Base-by-base conservation (phyloP, 306 rosid species). In the Cyclanthera cordifolia region DNA sequence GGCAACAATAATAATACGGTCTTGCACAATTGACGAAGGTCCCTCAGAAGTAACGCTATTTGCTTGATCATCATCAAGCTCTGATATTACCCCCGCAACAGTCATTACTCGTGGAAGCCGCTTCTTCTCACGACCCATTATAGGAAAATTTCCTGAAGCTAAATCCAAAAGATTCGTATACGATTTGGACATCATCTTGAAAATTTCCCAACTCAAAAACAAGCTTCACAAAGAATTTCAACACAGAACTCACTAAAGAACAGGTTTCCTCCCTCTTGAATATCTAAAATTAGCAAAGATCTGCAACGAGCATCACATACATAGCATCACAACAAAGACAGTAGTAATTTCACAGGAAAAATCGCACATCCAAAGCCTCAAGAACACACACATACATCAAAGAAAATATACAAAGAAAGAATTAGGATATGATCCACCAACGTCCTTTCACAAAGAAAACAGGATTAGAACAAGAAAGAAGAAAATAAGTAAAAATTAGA, bases 101-200 rank as follows among this genome's bases (percentile, higher is more conserved):
- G 88, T 84, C 86, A 79, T 81, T 56, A 84, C 88, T 4, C 88
- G 79, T 0, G 86, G 84, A 45, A 84, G 79, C 23, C 86, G 75
- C 74, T 78, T 79, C 67, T 80, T 84, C 30, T 84, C 88, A 0
- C 88, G 84, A 21, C 70, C 78, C 82, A 84, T 79, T 23, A 75
- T 65, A 16, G 88, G 88, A 56, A 81, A 84, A 71, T 84, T 81
- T 52, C 88, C 88, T 5, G 88, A 84, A 53, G 86, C 86, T 21
- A 84, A 83, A 81, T 84, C 88, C 69, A 84, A 81, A 21, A 84
- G 84, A 67, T 84, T 84, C 37, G 86, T 82, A 77, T 81, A 84
- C 77, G 86, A 84, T 75, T 76, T 84, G 14, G 88, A 84, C 84
- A 81, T 82, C 86, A 84, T 84, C 70, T 79, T 81, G 15, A 8